Conservation (phyloP, 2,329 filamentous ascomycete genomes). For the Phaeomoniella chlamydospora region DNA sequence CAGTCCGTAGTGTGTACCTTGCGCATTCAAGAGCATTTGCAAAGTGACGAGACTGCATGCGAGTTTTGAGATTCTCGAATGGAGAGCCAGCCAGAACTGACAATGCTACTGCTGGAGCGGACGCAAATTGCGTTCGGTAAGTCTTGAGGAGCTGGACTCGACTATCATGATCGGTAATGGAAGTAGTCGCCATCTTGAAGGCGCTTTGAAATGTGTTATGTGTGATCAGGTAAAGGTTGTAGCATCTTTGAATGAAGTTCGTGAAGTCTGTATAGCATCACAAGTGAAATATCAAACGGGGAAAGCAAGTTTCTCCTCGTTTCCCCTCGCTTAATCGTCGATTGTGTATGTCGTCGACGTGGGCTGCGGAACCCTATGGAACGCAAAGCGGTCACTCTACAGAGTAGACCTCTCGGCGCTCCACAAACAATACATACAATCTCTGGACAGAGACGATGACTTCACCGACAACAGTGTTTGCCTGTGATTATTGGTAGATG, state of each 20-base stretch:
- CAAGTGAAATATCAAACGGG: too few species aligned
- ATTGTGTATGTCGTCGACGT: slow-evolving; percentile 7
- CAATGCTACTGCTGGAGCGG: slow-evolving; percentile 26
- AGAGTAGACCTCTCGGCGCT: slow-evolving; percentile 35
- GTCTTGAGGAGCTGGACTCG: slow-evolving; percentile 28
- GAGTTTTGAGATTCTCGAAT: slow-evolving; percentile 32
- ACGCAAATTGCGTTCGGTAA: slow-evolving; percentile 31
- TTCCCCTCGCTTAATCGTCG: too few species aligned
- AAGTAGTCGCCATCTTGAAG: slow-evolving; percentile 10
- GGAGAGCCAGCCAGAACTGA: slow-evolving; percentile 31
- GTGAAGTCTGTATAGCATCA: too few species aligned
- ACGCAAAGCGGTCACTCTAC: slow-evolving; percentile 36
- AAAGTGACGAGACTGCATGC: slow-evolving; percentile 34
- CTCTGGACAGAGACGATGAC: background rate
- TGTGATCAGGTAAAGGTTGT: slow-evolving; percentile 13
- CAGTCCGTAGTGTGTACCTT: slow-evolving; percentile 29
- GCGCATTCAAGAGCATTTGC: slow-evolving; percentile 25
- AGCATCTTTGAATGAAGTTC: slow-evolving; percentile 4
- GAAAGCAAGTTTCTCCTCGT: too few species aligned
- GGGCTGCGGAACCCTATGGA: slow-evolving; percentile 34
- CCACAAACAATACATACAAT: slow-evolving; percentile 18
- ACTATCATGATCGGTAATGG: slow-evolving; percentile 22
- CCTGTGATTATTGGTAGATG: background rate
- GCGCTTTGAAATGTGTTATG: background rate
- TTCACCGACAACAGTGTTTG: background rate